Base-by-base conservation (phyloP, 2,329 filamentous ascomycete genomes). In the Magnaporthiopsis poae region DNA sequence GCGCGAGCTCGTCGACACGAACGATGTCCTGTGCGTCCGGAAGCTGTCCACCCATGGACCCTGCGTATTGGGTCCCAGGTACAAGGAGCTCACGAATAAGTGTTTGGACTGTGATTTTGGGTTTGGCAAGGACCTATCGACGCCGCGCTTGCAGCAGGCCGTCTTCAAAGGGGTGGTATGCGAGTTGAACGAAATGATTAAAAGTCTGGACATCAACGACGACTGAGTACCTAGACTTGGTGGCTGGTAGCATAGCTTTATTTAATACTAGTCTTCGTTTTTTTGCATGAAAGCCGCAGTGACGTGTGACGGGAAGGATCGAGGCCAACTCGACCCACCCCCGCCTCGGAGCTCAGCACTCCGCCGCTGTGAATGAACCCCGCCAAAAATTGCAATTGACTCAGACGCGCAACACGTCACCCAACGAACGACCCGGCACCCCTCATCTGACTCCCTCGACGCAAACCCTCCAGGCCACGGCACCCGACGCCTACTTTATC, bases 61-160 rank as follows among this genome's bases (percentile, higher is more conserved):
- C 4, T 46, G 39, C 0, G 25, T 29, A 25, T 60, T 69, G 3
- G 69, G 69, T 0, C 67, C 46, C 4, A 46, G 67, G 5, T 70
- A 70, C n/a, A 61, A 61, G 36, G 36, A 65, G 33, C 60, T 70
- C 29, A 68, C 68, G 12, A 63, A 68, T 46, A 67, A 66, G 65
- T 67, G 66, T 18, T 33, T 69, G 15, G 62, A 68, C 11, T 70
- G 69, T 25, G 67, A 70, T 25, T 69, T 68, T 61, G 67, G 66
- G 7, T 69, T 60, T 31, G 67, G 68, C 3, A 52, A 67, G 8
- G 69, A 73, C 59, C 66, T 72, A 12, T 29, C n/a, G 13, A 27
- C 31, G 60, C 60, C 60, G 31, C 60, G 60, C 60, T 33, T 61
- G 60, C 60, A 61, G 25, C 60, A 29, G 8, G 25, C 60, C 25